Conservation (phyloP, 805 yeast species). For the Kodamaea nitidulidarum region DNA sequence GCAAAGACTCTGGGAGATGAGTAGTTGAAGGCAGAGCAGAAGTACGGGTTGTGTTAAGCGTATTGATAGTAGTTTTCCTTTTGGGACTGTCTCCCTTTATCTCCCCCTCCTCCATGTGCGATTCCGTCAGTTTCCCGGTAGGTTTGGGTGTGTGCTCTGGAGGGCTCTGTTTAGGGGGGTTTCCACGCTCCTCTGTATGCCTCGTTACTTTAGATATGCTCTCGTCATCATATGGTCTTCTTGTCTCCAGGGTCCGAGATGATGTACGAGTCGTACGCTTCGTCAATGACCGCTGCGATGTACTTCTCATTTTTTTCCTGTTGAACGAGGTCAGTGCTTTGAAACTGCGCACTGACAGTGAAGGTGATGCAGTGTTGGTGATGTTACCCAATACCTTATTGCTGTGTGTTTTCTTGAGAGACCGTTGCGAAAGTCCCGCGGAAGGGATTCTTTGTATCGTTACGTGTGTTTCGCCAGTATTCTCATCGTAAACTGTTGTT, state of each 20-base stretch:
- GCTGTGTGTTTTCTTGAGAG: slow-evolving; percentile 17
- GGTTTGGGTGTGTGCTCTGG: too few species aligned
- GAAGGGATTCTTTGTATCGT: slow-evolving; percentile 19
- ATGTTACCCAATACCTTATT: slow-evolving; percentile 31
- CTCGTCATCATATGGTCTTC: neutral
- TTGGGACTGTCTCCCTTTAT: too few species aligned
- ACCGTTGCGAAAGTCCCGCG: slow-evolving; percentile 13
- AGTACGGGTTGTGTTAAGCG: neutral
- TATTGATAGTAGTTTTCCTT: neutral
- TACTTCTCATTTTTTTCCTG: slow-evolving; percentile 28
- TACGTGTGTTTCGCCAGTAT: slow-evolving; percentile 14
- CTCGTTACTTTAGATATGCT: too few species aligned
- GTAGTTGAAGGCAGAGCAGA: slow-evolving; percentile 1
- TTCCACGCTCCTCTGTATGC: too few species aligned
- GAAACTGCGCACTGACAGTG: slow-evolving; percentile 21
- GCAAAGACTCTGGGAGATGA: neutral
- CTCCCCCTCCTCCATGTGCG: too few species aligned
- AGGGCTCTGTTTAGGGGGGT: too few species aligned
- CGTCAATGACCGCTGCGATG: slow-evolving; percentile 8
- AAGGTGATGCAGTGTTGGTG: slow-evolving; percentile 25
- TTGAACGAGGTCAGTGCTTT: slow-evolving; percentile 38
- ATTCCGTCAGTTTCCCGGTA: neutral
- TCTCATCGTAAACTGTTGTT: slow-evolving; percentile 34
- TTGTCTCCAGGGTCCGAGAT: too few species aligned
- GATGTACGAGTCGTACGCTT: neutral